Conservation (phyloP, 164 flowering plant species). For the Annona squamosa region DNA sequence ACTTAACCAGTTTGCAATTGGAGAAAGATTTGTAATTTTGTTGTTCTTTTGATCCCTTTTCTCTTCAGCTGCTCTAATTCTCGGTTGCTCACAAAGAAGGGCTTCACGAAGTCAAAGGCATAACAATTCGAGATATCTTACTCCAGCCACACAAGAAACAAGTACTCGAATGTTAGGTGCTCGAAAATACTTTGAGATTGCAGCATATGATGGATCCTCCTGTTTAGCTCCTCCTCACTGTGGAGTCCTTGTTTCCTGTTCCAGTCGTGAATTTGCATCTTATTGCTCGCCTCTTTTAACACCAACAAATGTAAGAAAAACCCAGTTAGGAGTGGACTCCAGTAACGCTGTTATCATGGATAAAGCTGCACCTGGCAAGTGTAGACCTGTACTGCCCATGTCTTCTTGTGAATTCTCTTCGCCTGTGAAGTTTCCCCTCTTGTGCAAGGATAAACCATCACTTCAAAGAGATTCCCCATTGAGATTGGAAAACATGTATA, state of each 20-base stretch:
- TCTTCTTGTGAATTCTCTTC: slow-evolving; percentile 15
- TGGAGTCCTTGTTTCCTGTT: slow-evolving; percentile 7
- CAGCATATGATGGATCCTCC: slow-evolving; percentile 15
- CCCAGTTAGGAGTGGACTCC: slow-evolving; percentile 17
- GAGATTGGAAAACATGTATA: slow-evolving; percentile 45
- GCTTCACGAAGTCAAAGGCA: slow-evolving; percentile 85
- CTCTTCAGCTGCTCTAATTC: slow-evolving; percentile 72
- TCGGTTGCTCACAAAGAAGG: slow-evolving; percentile 80
- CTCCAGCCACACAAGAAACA: slow-evolving; percentile 35
- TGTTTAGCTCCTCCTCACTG: slow-evolving; percentile 15
- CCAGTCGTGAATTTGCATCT: slow-evolving; percentile 7
- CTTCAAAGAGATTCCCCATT: slow-evolving; percentile 10
- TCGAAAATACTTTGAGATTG: slow-evolving; percentile 18
- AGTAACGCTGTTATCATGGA: slow-evolving; percentile 17
- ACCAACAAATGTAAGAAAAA: slow-evolving; percentile 15
- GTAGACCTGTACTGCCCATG: background rate
- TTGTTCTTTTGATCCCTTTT: slow-evolving; percentile 3
- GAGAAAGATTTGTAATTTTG: background rate
- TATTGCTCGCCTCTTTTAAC: slow-evolving; percentile 11
- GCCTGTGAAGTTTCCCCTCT: slow-evolving; percentile 17
- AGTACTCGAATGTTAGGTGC: slow-evolving; percentile 11
- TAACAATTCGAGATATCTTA: slow-evolving; percentile 65
- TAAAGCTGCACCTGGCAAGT: slow-evolving; percentile 11
- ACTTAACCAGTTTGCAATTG: background rate
- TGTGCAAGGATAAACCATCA: slow-evolving; percentile 17